Evolutionary conservation across 345 rosid species (phyloP).

Genomic region (Arabis alpina): DNA sequence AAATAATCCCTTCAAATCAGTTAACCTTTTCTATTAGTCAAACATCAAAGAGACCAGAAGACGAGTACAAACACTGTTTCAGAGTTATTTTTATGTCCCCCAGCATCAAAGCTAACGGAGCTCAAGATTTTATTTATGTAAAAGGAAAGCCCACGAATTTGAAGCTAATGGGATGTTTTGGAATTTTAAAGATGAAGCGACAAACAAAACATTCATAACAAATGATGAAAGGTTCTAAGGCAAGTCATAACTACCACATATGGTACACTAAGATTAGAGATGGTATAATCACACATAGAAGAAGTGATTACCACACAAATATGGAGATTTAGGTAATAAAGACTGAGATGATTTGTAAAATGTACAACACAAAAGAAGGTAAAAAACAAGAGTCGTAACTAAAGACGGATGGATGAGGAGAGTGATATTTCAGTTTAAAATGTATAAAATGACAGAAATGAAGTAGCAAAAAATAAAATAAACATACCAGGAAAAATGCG

Average conservation of each 20-base stretch:
- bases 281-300: neutral
- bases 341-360: neutral
- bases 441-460: neutral
- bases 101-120: slow-evolving; percentile 24
- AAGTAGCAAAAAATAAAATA: neutral
- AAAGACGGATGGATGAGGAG: neutral
- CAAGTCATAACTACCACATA: neutral
- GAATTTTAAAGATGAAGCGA: slow-evolving; percentile 6
- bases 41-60: neutral
- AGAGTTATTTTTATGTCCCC: neutral
- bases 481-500: slow-evolving; percentile 85
- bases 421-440: neutral
- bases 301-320: neutral
- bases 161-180: neutral
- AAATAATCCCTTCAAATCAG: slow-evolving; percentile 4
- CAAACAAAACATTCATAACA: neutral
- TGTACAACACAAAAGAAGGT: neutral
- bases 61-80: slow-evolving; percentile 6
- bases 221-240: slow-evolving; percentile 1
- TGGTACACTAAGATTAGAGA: neutral
- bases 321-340: slow-evolving; percentile 1
- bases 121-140: slow-evolving; percentile 7
- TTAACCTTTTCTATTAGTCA: neutral
- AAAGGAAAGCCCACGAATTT: neutral
- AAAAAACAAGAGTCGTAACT: neutral